A percentile compares a stretch with the other conserved stretches of the same genome.
These are phyloP conservation scores for Botryotinia calthae DNA, from an alignment of 2,329 filamentous ascomycete species.

Conservation along the genomic window DNA sequence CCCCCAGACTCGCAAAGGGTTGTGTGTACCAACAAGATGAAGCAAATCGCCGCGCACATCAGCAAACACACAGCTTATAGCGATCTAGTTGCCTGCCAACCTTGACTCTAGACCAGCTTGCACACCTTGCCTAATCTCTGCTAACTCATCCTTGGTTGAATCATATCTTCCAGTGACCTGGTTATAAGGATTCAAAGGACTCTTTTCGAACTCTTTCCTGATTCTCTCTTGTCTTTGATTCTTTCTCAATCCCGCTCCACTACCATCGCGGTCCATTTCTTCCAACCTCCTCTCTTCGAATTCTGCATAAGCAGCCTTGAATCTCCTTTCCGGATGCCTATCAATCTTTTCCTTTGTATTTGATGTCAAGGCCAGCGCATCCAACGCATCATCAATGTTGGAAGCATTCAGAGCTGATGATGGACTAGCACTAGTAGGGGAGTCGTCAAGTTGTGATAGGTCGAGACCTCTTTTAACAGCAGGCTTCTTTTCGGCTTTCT, in stretches of 20 bases:
- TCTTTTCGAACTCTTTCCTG: conserved; percentile 90
- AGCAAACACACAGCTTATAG: neutral
- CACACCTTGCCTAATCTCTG: conserved; percentile 62
- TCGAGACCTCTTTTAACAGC: conserved; percentile 62
- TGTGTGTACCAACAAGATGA: neutral
- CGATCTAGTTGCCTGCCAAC: conserved; percentile 44
- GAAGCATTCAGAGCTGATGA: conserved; percentile 68
- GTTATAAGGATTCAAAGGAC: conserved; percentile 93
- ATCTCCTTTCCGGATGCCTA: conserved; percentile 81
- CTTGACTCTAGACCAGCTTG: conserved; percentile 71
- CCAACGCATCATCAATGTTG: conserved; percentile 90
- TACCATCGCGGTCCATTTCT: conserved; percentile 83
- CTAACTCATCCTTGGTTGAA: conserved; percentile 73
- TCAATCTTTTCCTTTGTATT: conserved; percentile 70
- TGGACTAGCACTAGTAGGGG: conserved; percentile 41
- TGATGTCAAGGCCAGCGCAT: conserved; percentile 69
- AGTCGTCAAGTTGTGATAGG: conserved; percentile 68
- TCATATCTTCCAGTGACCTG: conserved; percentile 76
- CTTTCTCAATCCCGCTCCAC: conserved; percentile 66
- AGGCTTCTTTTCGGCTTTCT: conserved; percentile 66
- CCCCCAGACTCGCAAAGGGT: neutral
- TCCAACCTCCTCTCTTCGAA: conserved; percentile 78
- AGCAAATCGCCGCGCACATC: neutral
- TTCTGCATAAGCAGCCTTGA: conserved; percentile 78
- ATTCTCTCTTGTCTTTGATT: conserved; percentile 84